A percentile compares a stretch with the other conserved stretches of the same genome.
These are phyloP conservation scores for Parathielavia hyrcaniae DNA, from an alignment of 495 filamentous ascomycete genomes.

Conservation along the genomic window DNA sequence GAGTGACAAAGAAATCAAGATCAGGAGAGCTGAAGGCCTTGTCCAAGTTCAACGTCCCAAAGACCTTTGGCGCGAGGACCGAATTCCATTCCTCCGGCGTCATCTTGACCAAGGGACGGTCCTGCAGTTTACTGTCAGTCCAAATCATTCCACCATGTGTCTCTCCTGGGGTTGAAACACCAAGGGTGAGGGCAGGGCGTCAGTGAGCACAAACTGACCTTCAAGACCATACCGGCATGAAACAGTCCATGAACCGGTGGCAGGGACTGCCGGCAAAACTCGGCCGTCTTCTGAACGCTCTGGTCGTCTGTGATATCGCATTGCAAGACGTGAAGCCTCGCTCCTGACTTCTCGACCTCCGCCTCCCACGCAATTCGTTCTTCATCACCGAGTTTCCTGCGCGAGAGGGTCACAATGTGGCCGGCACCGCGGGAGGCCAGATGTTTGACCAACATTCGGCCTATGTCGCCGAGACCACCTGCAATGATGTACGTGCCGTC, in stretches of 20 bases:
- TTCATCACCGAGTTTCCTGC: not conserved
- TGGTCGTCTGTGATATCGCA: not conserved
- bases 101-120: not conserved
- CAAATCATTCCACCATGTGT: not conserved
- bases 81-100: not conserved
- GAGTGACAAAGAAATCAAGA: not conserved
- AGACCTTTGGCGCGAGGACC: not conserved
- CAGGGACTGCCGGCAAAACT: not conserved
- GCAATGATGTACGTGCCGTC: not conserved
- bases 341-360: not conserved
- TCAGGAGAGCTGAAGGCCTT: not conserved
- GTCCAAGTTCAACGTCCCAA: not conserved
- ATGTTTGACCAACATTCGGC: not conserved
- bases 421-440: not conserved
- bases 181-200: not conserved
- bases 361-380: not conserved
- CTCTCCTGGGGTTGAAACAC: not conserved
- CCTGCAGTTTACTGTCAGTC: not conserved
- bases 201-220: not conserved
- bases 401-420: not conserved
- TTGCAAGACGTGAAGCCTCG: not conserved
- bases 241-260: not conserved
- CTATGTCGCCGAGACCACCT: not conserved
- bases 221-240: not conserved
- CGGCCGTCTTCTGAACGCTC: not conserved